Evolutionary conservation across 805 yeast species (phyloP).

Genomic region (Ogataea kodamae): DNA sequence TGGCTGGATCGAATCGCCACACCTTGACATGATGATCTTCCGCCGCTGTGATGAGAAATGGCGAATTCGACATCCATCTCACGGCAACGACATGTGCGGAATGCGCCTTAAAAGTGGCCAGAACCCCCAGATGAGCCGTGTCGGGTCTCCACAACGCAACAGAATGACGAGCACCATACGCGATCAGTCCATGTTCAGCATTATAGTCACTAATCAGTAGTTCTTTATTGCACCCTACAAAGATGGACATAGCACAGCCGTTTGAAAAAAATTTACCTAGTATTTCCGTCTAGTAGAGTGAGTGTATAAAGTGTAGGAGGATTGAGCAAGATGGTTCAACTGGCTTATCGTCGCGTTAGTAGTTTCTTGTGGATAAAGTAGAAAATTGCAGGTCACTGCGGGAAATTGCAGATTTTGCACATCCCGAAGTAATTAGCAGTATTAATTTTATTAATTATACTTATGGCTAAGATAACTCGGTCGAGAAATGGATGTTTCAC

Average conservation of each 20-base stretch:
- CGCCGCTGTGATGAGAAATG: slow-evolving; percentile 54
- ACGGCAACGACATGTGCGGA: slow-evolving; percentile 64
- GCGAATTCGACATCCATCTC: slow-evolving; percentile 46
- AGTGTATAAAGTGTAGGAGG: too few species aligned
- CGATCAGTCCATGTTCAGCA: slow-evolving; percentile 40
- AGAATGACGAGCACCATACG: slow-evolving; percentile 67
- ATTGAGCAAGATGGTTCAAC: too few species aligned
- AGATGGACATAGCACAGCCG: slow-evolving; percentile 38
- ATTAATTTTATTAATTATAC: too few species aligned
- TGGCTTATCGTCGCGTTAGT: too few species aligned
- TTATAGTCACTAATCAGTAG: slow-evolving; percentile 55
- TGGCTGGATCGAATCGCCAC: slow-evolving; percentile 43
- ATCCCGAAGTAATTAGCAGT: too few species aligned
- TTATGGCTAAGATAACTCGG: slow-evolving; percentile 40
- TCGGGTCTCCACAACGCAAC: slow-evolving; percentile 45
- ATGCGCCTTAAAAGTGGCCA: slow-evolving; percentile 58
- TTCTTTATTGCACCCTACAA: slow-evolving; percentile 72
- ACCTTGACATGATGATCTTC: slow-evolving; percentile 63
- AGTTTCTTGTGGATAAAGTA: too few species aligned
- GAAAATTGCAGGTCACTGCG: too few species aligned
- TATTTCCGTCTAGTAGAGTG: too few species aligned
- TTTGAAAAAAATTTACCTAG: slow-evolving; percentile 2
- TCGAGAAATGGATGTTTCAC: slow-evolving; percentile 60
- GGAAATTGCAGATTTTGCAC: too few species aligned
- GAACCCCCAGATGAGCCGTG: slow-evolving; percentile 42